Conservation (phyloP, 2,329 filamentous ascomycete species). For the Botryotinia calthae region DNA sequence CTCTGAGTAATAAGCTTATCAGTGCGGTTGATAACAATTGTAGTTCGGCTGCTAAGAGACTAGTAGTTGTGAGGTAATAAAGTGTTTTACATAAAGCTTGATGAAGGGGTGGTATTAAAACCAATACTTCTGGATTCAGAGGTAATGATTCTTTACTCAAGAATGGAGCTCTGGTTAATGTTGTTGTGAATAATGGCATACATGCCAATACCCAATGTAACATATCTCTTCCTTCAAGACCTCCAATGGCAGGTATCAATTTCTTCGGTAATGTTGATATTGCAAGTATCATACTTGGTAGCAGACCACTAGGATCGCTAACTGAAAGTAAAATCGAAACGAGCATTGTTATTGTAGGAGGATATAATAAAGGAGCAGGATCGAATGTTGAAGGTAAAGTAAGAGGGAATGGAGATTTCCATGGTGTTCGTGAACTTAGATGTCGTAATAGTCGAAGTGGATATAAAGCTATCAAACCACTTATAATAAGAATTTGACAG, state of each 20-base stretch:
- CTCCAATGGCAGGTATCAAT: conserved; percentile 62
- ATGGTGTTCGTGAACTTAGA: conserved; percentile 34
- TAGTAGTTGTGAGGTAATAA: conserved; percentile 81
- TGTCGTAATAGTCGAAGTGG: conserved; percentile 57
- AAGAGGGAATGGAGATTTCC: conserved; percentile 38
- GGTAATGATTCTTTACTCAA: not conserved
- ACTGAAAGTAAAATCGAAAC: conserved; percentile 72
- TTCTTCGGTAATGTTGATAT: conserved; percentile 72
- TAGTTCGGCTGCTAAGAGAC: conserved; percentile 80
- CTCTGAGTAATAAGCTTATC: conserved; percentile 76
- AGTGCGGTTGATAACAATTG: conserved; percentile 81
- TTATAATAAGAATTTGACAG: conserved; percentile 37
- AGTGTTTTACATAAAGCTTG: conserved; percentile 71
- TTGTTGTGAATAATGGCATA: conserved; percentile 53
- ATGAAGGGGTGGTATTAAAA: conserved; percentile 78
- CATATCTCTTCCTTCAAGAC: conserved; percentile 57
- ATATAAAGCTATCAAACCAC: conserved; percentile 51
- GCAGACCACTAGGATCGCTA: conserved; percentile 57
- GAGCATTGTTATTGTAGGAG: conserved; percentile 70
- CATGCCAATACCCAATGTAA: conserved; percentile 79
- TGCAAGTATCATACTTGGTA: conserved; percentile 80
- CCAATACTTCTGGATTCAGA: conserved; percentile 36
- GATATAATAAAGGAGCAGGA: conserved; percentile 87
- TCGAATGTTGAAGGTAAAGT: conserved; percentile 76
- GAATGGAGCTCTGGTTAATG: not conserved